Conservation (phyloP, 2,329 filamentous ascomycete species). For the Aspergillus awamori region DNA sequence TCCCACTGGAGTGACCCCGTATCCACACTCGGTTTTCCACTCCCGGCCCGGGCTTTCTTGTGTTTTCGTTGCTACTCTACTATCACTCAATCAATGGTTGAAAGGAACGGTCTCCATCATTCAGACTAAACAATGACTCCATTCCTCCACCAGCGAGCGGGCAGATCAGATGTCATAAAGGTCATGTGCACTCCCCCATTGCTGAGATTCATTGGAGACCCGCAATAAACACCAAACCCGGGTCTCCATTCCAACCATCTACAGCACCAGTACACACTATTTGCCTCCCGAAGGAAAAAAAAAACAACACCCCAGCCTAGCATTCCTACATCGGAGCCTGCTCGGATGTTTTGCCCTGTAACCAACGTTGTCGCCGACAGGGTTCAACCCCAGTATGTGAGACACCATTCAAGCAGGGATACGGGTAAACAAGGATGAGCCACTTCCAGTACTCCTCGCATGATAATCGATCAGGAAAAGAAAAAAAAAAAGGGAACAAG, state of each 20-base stretch:
- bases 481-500: not conserved
- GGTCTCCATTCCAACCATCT: slow-evolving; percentile 6
- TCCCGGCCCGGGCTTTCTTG: slow-evolving; percentile 5
- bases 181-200: slow-evolving; percentile 8
- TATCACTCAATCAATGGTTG: not conserved
- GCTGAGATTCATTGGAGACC: not conserved
- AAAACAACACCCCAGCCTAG: not conserved
- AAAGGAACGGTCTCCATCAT: not conserved
- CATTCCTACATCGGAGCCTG: slow-evolving; percentile 12
- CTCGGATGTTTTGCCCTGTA: slow-evolving; percentile 5
- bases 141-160: not conserved
- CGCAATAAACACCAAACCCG: not conserved
- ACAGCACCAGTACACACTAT: not conserved
- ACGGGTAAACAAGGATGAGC: slow-evolving; percentile 4
- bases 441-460: slow-evolving; percentile 5
- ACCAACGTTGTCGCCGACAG: slow-evolving; percentile 11
- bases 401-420: slow-evolving; percentile 15
- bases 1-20: slow-evolving; percentile 3
- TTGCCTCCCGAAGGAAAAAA: not conserved
- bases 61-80: not conserved
- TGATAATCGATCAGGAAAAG: not conserved
- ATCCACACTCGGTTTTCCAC: slow-evolving; percentile 14
- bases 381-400: slow-evolving; percentile 5
- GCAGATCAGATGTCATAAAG: slow-evolving; percentile 14
- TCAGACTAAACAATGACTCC: not conserved